Evolutionary conservation across 1,284 basidiomycete species (phyloP).

Genomic region (Pyrrhoderma lamaoense): DNA sequence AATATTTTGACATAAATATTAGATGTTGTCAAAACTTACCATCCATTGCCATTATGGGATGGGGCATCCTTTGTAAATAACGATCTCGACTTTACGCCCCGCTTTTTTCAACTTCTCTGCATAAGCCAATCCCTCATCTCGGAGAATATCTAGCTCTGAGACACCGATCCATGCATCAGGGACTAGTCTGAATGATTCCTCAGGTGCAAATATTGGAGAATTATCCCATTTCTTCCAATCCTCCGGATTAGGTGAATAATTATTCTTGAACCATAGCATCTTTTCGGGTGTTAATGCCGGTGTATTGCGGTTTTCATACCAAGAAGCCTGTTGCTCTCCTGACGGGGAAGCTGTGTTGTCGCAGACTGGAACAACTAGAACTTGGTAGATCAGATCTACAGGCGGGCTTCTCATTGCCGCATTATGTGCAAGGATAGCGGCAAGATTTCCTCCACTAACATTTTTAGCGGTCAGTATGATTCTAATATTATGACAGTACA

Average conservation of each 20-base stretch:
- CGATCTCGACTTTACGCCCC: conserved; percentile 48
- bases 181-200: conserved; percentile 41
- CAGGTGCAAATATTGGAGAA: conserved; percentile 61
- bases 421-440: conserved; percentile 59
- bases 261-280: conserved; percentile 67
- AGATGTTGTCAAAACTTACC: conserved; percentile 32
- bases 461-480: conserved; percentile 4
- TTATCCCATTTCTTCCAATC: conserved; percentile 61
- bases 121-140: conserved; percentile 60
- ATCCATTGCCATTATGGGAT: conserved; percentile 67
- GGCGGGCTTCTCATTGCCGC: conserved; percentile 42
- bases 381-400: conserved; percentile 48
- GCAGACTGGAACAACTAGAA: conserved; percentile 63
- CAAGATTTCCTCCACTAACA: conserved; percentile 62
- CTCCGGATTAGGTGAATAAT: conserved; percentile 55
- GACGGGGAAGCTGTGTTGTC: conserved; percentile 54
- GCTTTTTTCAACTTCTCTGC: conserved; percentile 48
- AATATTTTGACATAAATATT: background rate
- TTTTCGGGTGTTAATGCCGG: conserved; percentile 53
- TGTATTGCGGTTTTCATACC: conserved; percentile 52
- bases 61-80: conserved; percentile 54
- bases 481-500: background rate
- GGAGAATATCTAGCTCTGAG: conserved; percentile 59
- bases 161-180: conserved; percentile 59
- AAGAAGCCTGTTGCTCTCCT: conserved; percentile 38